These are phyloP conservation scores for Raphanus hybrid DNA, from an alignment of 441 rosid genomes.

Conservation along the genomic window DNA sequence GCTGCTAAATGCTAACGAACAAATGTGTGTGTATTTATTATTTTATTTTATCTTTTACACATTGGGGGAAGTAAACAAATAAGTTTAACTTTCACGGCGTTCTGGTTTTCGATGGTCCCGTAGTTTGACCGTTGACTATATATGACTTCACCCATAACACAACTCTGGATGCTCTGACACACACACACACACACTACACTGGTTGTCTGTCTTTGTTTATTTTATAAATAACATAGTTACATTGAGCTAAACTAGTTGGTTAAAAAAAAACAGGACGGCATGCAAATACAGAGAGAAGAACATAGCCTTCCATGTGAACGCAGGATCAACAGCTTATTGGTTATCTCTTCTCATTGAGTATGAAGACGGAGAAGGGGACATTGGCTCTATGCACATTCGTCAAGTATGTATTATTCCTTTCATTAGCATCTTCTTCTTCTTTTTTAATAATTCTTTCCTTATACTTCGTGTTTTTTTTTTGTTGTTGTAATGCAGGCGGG, in stretches of 20 bases:
- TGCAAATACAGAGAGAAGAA: conserved; percentile 84
- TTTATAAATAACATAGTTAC: neutral
- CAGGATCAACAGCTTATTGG: conserved; percentile 88
- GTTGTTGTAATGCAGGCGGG: conserved; percentile 50
- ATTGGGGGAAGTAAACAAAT: conserved; percentile 27
- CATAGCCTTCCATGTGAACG: conserved; percentile 87
- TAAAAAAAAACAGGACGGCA: conserved; percentile 59
- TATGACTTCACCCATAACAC: neutral
- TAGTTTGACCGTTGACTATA: conserved; percentile 67
- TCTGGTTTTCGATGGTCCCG: conserved; percentile 45
- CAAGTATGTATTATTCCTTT: conserved; percentile 50
- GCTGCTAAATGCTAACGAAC: conserved; percentile 28
- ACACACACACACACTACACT: neutral
- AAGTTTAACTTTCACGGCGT: conserved; percentile 28
- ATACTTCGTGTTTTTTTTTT: conserved; percentile 12
- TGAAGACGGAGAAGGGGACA: conserved; percentile 97
- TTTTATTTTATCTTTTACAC: conserved; percentile 8
- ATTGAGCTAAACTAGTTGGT: neutral
- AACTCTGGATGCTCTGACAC: conserved; percentile 29
- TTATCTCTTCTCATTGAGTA: conserved; percentile 82
- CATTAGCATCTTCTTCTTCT: neutral
- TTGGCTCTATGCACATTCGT: conserved; percentile 90
- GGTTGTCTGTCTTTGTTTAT: neutral
- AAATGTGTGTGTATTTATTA: conserved; percentile 39
- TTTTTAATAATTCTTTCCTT: neutral